Evolutionary conservation across 352 stramenopile genomes (phyloP), one percentile per base, ranked within the genome.

Genomic region (Phytophthora hibernalis): DNA sequence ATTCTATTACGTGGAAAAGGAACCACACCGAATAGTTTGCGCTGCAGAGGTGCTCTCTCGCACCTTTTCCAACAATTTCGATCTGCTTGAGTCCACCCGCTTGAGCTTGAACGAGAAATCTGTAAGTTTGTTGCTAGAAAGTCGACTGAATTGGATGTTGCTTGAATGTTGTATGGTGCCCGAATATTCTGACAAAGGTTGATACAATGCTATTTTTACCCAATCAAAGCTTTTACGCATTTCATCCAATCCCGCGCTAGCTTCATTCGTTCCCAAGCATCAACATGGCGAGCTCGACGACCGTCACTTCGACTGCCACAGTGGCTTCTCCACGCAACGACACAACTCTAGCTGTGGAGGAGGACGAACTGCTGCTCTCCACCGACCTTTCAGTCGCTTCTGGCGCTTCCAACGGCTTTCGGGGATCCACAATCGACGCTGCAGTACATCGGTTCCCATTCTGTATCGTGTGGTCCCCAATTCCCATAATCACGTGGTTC

Each of bases 381-480:
- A 7, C 30, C 5, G 35, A 70, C 21, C n/a, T 59, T 40, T 2
- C 26, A 11, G n/a, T n/a, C 9, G 33, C 38, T 58, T 71, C 31
- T 47, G 11, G 45, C 16, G 30, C 44, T 45, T 48, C 43, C 0
- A 42, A 45, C 0, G 54, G 45, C 22, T 65, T 38, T 22, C 38
- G 8, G 13, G 20, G 24, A 8, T 43, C 57, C 44, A 44, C 54
- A 30, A 65, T 87, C 30, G 74, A 89, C 43, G 45, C 65, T 13
- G 67, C 61, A 0, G 65, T 62, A 10, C 75, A 87, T 33, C 84
- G 85, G 49, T 98, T 92, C 71, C 92, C 93, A 11, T 97, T 94
- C 78, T 97, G 92, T 72, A 88, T 98, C 54, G 91, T 98, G 38
- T 98, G 93, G 93, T 96, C 87, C 49, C 93, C 93, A 18, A 80